Evolutionary conservation across 257 asterid genomes (phyloP), one percentile per base, ranked within the genome.

Genomic region (Hygrophila difformis): DNA sequence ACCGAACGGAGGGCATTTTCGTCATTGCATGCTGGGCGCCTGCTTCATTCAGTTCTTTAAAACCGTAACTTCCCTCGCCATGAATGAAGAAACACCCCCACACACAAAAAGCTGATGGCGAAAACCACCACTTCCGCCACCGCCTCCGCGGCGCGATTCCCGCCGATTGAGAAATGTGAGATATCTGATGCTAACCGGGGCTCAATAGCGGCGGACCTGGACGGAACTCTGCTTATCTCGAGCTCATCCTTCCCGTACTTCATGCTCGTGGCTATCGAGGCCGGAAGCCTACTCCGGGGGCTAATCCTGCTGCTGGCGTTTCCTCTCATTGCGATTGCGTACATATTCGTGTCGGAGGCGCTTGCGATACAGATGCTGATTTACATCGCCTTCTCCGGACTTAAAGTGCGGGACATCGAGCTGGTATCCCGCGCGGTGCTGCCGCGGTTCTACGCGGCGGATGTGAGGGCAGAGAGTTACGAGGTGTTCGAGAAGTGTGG

Each of bases 161-260:
- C 94, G 1, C 71, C 96, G 6, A 72, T 91, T 22, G 87, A 76
- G 23, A 76, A 75, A 66, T 91, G 95, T 43, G 89, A 82, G 33
- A 53, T 59, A 68, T 36, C 92, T 22, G 41, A 43, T 41, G 49
- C 44, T 5, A 55, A 56, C 59, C 62, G 63, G 60, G 55, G 40
- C 8, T 80, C 99, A 0, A 67, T 91, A 3, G 96, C 96, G 62
- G 99, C 99, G 55, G 99, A 91, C 62, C 84, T 91, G 5, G 99
- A 91, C 66, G 99, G 99, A 6, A 91, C 99, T 0, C 88, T 91
- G 8, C 68, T 91, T 12, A 83, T 79, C 58, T 72, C 86, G 44
- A 64, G 96, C 17, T 91, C 99, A 23, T 87, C 99, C 43, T 91
- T 91, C 71, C 99, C 99, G 0, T 91, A 91, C 73, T 91, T 86